Conservation (phyloP, 305 asterid species). For the Solanum hybrid region DNA sequence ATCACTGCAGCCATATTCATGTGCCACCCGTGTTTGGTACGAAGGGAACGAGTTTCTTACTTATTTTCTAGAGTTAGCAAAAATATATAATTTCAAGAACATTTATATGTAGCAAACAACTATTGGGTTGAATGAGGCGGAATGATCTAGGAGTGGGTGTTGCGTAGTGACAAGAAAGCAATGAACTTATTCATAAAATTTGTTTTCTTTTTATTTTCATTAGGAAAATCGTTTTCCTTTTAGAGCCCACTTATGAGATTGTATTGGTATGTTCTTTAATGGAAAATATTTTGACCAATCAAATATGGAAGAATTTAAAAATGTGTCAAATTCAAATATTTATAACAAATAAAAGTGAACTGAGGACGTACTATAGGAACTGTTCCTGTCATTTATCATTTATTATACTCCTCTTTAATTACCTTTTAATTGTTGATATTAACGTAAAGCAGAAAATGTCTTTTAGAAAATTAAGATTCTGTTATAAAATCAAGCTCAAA, state of each 20-base stretch:
- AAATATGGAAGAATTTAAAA: background rate
- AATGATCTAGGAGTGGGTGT: background rate
- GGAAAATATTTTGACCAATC: too few species aligned
- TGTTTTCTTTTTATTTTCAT: background rate
- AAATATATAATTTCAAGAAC: background rate
- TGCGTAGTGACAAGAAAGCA: background rate
- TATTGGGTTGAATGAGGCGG: too few species aligned
- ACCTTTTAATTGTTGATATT: too few species aligned
- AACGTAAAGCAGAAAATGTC: too few species aligned
- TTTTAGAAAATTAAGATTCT: too few species aligned
- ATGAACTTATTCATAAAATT: background rate
- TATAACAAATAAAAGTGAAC: too few species aligned
- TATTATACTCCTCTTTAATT: background rate
- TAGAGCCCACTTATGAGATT: background rate
- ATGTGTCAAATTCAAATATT: background rate
- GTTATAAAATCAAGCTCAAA: too few species aligned
- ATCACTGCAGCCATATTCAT: background rate
- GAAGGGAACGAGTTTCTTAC: background rate
- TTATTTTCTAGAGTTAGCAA: background rate
- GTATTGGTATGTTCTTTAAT: background rate
- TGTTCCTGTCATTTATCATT: background rate
- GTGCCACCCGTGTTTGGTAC: background rate
- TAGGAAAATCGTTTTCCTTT: background rate
- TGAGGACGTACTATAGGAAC: background rate
- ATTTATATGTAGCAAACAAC: background rate